A percentile compares a stretch with the other conserved stretches of the same genome.
Evolutionary conservation across 768 basidiomycete genomes (phyloP).

Genomic region (Gloeostereum incarnatum): DNA sequence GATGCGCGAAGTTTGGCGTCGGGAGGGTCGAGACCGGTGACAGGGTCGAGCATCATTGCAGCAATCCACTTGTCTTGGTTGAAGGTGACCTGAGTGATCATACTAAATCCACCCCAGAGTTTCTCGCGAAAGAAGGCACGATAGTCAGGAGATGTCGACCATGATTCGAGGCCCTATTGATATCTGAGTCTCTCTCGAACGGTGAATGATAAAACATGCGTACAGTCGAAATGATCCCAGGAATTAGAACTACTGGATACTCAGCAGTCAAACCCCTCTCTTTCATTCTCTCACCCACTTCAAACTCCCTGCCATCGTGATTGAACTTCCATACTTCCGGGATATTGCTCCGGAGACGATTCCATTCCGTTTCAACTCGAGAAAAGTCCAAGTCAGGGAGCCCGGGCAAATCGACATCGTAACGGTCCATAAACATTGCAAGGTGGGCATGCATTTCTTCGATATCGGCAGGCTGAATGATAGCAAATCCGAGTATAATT

Average conservation of each 20-base stretch:
- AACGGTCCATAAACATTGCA: slow-evolving; percentile 56
- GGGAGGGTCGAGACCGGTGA: slow-evolving; percentile 85
- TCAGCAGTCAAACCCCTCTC: slow-evolving; percentile 56
- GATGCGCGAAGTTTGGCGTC: slow-evolving; percentile 84
- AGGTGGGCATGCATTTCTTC: slow-evolving; percentile 64
- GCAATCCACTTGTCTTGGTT: slow-evolving; percentile 86
- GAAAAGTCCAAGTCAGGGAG: slow-evolving; percentile 61
- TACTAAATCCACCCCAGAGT: slow-evolving; percentile 69
- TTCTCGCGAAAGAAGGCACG: slow-evolving; percentile 90
- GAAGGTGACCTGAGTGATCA: slow-evolving; percentile 67
- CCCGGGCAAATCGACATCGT: slow-evolving; percentile 56
- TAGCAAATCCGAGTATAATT: slow-evolving; percentile 47
- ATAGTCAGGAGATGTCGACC: slow-evolving; percentile 84
- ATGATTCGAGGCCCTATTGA: slow-evolving; percentile 74
- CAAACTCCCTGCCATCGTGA: slow-evolving; percentile 73
- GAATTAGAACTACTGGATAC: slow-evolving; percentile 79
- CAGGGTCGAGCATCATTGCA: slow-evolving; percentile 84
- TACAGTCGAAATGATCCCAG: slow-evolving; percentile 85
- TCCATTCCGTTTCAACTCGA: slow-evolving; percentile 66
- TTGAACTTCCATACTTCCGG: slow-evolving; percentile 80
- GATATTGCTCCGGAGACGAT: slow-evolving; percentile 51
- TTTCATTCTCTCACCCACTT: slow-evolving; percentile 62
- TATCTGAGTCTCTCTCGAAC: background rate
- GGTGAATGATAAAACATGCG: slow-evolving; percentile 12
- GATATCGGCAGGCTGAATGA: slow-evolving; percentile 60